These are phyloP conservation scores for Xylariaceae sp. DNA, from an alignment of 2,329 filamentous ascomycete genomes.

Conservation along the genomic window DNA sequence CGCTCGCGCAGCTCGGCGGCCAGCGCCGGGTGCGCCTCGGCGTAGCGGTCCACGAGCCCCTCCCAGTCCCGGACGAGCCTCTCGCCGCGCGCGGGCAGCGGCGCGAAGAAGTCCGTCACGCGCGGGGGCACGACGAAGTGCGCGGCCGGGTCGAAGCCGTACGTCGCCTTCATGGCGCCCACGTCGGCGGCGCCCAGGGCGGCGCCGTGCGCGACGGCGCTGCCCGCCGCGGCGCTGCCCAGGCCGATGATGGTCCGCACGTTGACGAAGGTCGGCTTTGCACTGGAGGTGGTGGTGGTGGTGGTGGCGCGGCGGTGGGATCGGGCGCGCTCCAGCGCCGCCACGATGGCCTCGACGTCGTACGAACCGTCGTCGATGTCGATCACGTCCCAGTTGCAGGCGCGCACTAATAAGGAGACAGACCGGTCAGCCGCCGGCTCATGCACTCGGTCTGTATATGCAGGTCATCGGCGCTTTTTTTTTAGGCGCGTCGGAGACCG, in stretches of 20 bases:
- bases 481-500: too few species aligned
- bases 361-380: background rate
- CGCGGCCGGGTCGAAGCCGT: conserved; percentile 38
- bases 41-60: conserved; percentile 34
- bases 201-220: conserved; percentile 49
- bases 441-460: too few species aligned
- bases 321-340: conserved; percentile 23
- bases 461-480: too few species aligned
- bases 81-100: conserved; percentile 37
- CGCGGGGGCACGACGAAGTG: conserved; percentile 33
- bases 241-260: conserved; percentile 48
- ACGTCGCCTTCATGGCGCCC: conserved; percentile 42
- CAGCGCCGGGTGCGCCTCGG: conserved; percentile 16
- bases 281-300: too few species aligned
- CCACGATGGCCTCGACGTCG: background rate
- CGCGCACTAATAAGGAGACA: too few species aligned
- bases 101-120: conserved; percentile 44
- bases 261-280: conserved; percentile 51
- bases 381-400: background rate
- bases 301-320: conserved; percentile 27
- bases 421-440: too few species aligned
- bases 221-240: conserved; percentile 36
- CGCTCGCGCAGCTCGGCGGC: conserved; percentile 37
- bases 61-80: conserved; percentile 41
- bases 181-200: conserved; percentile 47